Conservation (phyloP, 768 basidiomycete species). For the Mycena leptocephala region DNA sequence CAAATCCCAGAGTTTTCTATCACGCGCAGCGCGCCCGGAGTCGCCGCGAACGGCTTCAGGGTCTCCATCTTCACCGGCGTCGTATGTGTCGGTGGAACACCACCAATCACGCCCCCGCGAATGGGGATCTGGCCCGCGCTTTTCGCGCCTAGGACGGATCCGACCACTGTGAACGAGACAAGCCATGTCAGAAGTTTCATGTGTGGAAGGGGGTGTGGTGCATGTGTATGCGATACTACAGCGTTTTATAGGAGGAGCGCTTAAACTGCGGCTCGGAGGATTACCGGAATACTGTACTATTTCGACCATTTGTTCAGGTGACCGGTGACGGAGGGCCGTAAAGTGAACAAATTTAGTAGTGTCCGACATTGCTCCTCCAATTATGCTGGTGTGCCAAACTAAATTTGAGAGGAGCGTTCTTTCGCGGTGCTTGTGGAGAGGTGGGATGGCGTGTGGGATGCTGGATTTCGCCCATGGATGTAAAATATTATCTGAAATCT, state of each 20-base stretch:
- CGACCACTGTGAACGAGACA: not conserved
- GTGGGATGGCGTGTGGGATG: not conserved
- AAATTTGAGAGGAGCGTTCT: not conserved
- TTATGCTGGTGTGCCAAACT: slow-evolving; percentile 1
- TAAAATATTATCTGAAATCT: not conserved
- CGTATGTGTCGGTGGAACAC: too few relatives aligned
- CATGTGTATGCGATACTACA: not conserved
- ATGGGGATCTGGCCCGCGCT: too few relatives aligned
- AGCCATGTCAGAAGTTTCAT: not conserved
- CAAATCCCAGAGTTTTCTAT: too few relatives aligned
- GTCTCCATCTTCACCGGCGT: too few relatives aligned
- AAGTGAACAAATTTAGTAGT: too few relatives aligned
- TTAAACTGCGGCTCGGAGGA: slow-evolving; percentile 43
- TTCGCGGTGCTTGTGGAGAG: not conserved
- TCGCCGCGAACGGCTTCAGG: too few relatives aligned
- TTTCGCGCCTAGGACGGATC: too few relatives aligned
- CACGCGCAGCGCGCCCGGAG: too few relatives aligned
- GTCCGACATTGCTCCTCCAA: slow-evolving; percentile 4
- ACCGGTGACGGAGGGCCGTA: too few relatives aligned
- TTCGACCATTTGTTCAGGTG: too few relatives aligned
- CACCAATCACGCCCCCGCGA: slow-evolving; percentile 49
- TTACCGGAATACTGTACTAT: slow-evolving; percentile 6
- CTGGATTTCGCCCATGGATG: not conserved
- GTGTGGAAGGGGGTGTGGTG: not conserved
- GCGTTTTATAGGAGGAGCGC: slow-evolving; percentile 30